phyloP scores from a whole-genome alignment of 495 filamentous ascomycete genomes.

The Rusavskia elegans region DNA sequence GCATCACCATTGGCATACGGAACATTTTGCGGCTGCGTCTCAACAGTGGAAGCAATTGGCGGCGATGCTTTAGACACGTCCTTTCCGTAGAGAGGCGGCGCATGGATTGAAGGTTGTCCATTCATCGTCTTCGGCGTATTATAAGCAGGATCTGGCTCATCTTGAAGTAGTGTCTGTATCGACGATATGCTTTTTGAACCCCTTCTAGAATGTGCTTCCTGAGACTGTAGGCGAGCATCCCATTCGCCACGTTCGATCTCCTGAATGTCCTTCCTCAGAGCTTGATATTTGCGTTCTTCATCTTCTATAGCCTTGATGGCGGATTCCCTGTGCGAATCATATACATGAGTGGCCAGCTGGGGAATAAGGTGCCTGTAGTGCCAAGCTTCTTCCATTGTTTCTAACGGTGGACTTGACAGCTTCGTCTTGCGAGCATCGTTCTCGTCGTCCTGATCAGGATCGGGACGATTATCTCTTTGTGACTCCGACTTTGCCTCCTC shows the following conservation, averaged over 20 bases:
- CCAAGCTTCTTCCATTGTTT: constrained; percentile 45
- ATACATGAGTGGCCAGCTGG: constrained; percentile 51
- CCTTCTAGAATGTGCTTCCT: constrained; percentile 8
- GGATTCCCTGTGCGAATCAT: constrained; percentile 53
- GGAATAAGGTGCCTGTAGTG: constrained; percentile 51
- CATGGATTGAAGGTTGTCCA: neutral
- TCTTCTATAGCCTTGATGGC: constrained; percentile 53
- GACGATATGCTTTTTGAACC: constrained; percentile 8
- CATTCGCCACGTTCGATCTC: constrained; percentile 46
- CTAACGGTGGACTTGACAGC: constrained; percentile 45
- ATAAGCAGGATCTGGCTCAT: constrained; percentile 11
- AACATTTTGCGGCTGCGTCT: neutral
- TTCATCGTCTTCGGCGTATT: neutral
- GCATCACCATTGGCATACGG: neutral
- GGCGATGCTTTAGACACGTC: neutral
- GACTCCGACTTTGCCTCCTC: constrained; percentile 43
- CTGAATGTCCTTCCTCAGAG: constrained; percentile 48
- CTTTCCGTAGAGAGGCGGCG: neutral
- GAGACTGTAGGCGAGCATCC: constrained; percentile 23
- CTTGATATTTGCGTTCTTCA: constrained; percentile 52
- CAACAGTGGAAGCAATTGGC: neutral
- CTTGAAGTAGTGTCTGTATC: constrained; percentile 8
- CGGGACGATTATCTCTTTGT: constrained; percentile 14
- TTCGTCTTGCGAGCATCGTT: constrained; percentile 54
- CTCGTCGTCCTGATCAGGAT: constrained; percentile 17